These are phyloP conservation scores for Solanum virginianum DNA, from an alignment of 257 asterid genomes.

Conservation along the genomic window DNA sequence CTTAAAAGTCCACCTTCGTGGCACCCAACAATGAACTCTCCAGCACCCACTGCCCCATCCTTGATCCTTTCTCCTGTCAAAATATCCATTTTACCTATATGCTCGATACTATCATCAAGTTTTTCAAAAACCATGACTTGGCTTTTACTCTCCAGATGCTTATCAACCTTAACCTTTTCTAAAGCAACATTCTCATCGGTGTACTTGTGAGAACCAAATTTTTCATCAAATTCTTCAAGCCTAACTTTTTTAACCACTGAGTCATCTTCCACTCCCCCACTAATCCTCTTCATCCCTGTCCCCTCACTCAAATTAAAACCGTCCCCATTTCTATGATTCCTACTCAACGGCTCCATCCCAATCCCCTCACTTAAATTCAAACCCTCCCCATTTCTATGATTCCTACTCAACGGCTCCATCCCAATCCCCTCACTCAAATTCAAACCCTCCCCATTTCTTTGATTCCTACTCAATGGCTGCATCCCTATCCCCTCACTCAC, in stretches of 20 bases:
- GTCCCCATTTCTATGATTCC: background rate
- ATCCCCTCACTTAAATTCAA: background rate
- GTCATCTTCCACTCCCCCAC: conserved; percentile 12
- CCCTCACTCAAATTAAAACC: background rate
- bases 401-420: background rate
- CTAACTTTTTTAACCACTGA: conserved; percentile 31
- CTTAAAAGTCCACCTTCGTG: background rate
- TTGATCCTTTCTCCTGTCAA: conserved; percentile 6
- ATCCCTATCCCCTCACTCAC: background rate
- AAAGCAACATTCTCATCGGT: background rate
- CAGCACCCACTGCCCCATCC: conserved; percentile 11
- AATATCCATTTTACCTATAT: conserved; percentile 6
- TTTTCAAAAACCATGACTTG: background rate
- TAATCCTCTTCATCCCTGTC: conserved; percentile 37
- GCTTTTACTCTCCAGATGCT: background rate
- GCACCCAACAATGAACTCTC: background rate
- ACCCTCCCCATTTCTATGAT: background rate
- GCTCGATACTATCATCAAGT: conserved; percentile 12
- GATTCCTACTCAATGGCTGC: background rate
- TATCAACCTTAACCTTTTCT: background rate
- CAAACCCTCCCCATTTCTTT: background rate
- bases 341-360: conserved; percentile 1
- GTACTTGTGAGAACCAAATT: background rate
- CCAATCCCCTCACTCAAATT: background rate
- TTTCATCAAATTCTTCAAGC: conserved; percentile 12